These are phyloP conservation scores for Phytophthora citrophthora DNA, from an alignment of 352 stramenopile species.

Conservation along the genomic window DNA sequence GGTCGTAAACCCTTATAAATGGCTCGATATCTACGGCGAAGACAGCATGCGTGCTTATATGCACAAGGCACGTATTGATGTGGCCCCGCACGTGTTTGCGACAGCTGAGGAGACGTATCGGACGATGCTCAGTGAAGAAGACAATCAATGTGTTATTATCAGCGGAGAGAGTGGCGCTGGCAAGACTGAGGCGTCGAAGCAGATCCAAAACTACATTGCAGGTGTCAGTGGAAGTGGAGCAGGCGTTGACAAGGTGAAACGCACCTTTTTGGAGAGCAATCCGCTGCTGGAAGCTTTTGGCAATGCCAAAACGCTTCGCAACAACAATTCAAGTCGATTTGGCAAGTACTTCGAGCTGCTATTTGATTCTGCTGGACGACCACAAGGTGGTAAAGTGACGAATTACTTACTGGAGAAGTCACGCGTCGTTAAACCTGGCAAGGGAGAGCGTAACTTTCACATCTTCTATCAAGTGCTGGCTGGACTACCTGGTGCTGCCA, in stretches of 20 bases:
- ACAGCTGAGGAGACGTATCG: conserved; percentile 89
- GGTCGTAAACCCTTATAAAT: conserved; percentile 92
- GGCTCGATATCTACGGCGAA: conserved; percentile 90
- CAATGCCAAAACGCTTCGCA: conserved; percentile 95
- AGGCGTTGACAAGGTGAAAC: conserved; percentile 89
- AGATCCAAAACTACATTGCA: conserved; percentile 92
- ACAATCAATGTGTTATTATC: conserved; percentile 93
- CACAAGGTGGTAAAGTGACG: conserved; percentile 89
- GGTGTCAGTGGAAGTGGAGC: conserved; percentile 77
- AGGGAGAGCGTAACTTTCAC: conserved; percentile 94
- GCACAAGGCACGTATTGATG: conserved; percentile 88
- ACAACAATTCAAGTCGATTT: conserved; percentile 96
- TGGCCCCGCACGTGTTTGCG: conserved; percentile 86
- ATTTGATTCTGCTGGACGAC: conserved; percentile 88
- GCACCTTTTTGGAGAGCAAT: conserved; percentile 94
- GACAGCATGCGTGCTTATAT: conserved; percentile 81
- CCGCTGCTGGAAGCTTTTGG: conserved; percentile 96
- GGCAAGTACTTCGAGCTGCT: conserved; percentile 96
- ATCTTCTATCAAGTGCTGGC: conserved; percentile 95
- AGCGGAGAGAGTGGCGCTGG: conserved; percentile 85
- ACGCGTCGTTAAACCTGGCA: conserved; percentile 83
- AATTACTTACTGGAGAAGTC: conserved; percentile 95
- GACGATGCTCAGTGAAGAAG: conserved; percentile 88
- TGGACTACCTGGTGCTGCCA: conserved; percentile 62
- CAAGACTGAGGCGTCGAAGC: conserved; percentile 90